phyloP scores from a whole-genome alignment of 805 yeast genomes.

The Yamadazyma tumulicola region DNA sequence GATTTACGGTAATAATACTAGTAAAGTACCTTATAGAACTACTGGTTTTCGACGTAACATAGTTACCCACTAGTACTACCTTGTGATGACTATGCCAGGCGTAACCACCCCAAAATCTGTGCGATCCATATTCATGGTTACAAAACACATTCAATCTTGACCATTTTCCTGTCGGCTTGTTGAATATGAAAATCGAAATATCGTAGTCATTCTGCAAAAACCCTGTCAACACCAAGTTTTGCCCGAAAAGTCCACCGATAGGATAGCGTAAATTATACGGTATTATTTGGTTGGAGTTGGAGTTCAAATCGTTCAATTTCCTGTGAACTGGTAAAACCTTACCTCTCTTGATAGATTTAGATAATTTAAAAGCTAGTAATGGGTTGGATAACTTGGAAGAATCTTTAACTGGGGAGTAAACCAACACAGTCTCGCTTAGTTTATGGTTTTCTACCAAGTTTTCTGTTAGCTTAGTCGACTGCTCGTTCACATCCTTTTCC shows the following conservation, averaged over 20 bases:
- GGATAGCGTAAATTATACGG: constrained; percentile 54
- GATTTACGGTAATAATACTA: constrained; percentile 46
- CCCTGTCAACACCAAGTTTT: constrained; percentile 61
- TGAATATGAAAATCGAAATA: constrained; percentile 48
- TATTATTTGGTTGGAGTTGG: constrained; percentile 19
- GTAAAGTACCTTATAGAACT: constrained; percentile 48
- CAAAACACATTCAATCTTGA: constrained; percentile 53
- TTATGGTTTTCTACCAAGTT: constrained; percentile 1
- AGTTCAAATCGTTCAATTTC: constrained; percentile 11
- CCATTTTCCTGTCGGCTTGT: constrained; percentile 60
- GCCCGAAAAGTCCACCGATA: constrained; percentile 62
- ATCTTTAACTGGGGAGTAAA: constrained; percentile 29
- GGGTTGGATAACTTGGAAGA: constrained; percentile 22
- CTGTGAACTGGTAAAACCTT: constrained; percentile 29
- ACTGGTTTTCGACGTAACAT: constrained; percentile 41
- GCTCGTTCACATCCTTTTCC: not conserved
- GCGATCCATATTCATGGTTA: constrained; percentile 50
- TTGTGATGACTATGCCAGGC: constrained; percentile 80
- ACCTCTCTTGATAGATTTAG: constrained; percentile 30
- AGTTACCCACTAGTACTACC: constrained; percentile 57
- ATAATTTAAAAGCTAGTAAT: constrained; percentile 31
- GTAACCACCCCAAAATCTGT: constrained; percentile 63
- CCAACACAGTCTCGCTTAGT: constrained; percentile 21
- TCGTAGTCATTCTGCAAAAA: constrained; percentile 46
- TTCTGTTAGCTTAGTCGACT: not conserved